These are phyloP conservation scores for Ophiorrhiza pumila DNA, from an alignment of 257 asterid genomes.

Conservation along the genomic window DNA sequence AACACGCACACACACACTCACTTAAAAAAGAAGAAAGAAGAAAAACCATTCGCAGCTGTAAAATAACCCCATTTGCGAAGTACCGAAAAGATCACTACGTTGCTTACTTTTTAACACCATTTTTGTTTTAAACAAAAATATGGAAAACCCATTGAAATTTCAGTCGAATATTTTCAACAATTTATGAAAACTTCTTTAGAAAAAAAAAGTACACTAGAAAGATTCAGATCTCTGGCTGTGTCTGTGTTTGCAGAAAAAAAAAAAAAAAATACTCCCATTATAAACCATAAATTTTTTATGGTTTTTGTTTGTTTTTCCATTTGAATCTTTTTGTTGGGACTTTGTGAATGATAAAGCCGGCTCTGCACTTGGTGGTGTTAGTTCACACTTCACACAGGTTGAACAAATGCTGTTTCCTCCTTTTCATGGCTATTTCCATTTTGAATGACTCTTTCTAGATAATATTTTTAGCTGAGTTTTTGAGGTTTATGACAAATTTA, in stretches of 20 bases:
- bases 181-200: background rate
- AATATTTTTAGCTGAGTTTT: background rate
- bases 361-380: slow-evolving; percentile 10
- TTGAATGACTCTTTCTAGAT: background rate
- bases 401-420: background rate
- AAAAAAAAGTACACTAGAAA: background rate
- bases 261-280: background rate
- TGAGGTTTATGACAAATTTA: background rate
- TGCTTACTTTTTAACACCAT: background rate
- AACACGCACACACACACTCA: slow-evolving; percentile 1
- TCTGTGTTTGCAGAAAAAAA: background rate
- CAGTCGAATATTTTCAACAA: background rate
- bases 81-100: background rate
- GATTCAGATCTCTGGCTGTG: slow-evolving; percentile 8
- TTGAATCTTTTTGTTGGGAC: background rate
- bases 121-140: background rate
- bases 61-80: no score
- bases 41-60: background rate
- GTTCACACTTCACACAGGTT: slow-evolving; percentile 1
- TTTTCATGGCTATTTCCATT: background rate
- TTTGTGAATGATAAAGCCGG: slow-evolving; percentile 10
- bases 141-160: background rate
- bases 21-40: no score
- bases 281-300: background rate
- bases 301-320: background rate